Evolutionary conservation across 2,329 filamentous ascomycete species (phyloP).

Genomic region (Nakataea oryzae): DNA sequence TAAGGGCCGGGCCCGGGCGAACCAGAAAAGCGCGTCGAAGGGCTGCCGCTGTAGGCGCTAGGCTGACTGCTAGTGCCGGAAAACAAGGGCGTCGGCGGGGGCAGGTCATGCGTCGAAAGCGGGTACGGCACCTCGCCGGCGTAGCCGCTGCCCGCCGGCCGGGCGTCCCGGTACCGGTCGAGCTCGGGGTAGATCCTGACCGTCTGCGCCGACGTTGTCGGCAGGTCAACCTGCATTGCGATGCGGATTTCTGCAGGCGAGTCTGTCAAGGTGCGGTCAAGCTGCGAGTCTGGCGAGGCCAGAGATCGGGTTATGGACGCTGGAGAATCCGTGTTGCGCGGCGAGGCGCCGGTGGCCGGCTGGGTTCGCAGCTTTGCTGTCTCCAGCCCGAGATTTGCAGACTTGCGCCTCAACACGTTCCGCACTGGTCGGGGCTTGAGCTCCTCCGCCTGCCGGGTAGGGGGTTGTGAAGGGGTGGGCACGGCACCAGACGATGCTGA

Average conservation of each 20-base stretch:
- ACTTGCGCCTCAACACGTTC: constrained; percentile 38
- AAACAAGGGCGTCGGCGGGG: constrained; percentile 57
- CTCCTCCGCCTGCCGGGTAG: constrained; percentile 22
- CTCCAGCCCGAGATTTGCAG: constrained; percentile 32
- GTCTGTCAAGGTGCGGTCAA: constrained; percentile 29
- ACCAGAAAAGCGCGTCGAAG: constrained; percentile 65
- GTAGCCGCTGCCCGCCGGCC: constrained; percentile 22
- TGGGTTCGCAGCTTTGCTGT: constrained; percentile 19
- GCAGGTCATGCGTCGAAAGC: constrained; percentile 52
- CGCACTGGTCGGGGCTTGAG: constrained; percentile 20
- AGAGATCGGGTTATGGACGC: constrained; percentile 30
- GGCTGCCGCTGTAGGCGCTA: constrained; percentile 56
- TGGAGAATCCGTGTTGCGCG: constrained; percentile 26
- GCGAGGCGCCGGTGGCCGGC: constrained; percentile 22
- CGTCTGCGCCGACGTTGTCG: constrained; percentile 25
- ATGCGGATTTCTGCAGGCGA: constrained; percentile 33
- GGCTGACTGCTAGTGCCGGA: constrained; percentile 45
- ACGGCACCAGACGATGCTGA: constrained; percentile 18
- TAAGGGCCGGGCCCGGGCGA: constrained; percentile 61
- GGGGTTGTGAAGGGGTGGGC: constrained; percentile 20
- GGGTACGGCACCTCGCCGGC: constrained; percentile 40
- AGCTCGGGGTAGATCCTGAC: constrained; percentile 48
- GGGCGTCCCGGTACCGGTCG: constrained; percentile 45
- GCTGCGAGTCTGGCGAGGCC: constrained; percentile 24
- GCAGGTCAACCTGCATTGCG: constrained; percentile 29